Conservation (phyloP, 2,329 filamentous ascomycete genomes). For the Neonectria ditissima region DNA sequence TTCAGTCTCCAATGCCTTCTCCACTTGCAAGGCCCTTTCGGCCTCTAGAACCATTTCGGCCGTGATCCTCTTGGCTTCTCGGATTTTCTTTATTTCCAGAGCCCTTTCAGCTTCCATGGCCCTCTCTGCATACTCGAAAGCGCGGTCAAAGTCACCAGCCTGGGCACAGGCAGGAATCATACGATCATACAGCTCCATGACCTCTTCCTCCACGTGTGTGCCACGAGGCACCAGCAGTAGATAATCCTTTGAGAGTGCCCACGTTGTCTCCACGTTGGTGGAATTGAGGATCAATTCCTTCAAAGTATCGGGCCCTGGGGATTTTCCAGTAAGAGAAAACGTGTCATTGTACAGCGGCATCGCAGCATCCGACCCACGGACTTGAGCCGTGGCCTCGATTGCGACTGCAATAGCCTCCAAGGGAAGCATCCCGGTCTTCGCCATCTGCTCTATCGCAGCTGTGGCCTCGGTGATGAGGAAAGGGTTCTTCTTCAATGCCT, state of each 20-base stretch:
- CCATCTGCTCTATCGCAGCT: conserved; percentile 65
- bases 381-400: conserved; percentile 50
- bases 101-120: conserved; percentile 20
- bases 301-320: conserved; percentile 43
- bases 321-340: conserved; percentile 45
- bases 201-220: conserved; percentile 26
- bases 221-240: conserved; percentile 33
- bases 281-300: conserved; percentile 49
- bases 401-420: conserved; percentile 51
- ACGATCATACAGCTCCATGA: conserved; percentile 36
- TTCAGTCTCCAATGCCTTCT: neutral
- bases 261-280: conserved; percentile 39
- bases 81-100: neutral
- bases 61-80: neutral
- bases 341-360: conserved; percentile 49
- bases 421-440: conserved; percentile 51
- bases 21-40: neutral
- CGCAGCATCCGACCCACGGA: conserved; percentile 46
- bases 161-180: conserved; percentile 48
- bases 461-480: conserved; percentile 65
- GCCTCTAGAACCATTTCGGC: neutral
- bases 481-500: conserved; percentile 62
- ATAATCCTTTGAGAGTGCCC: conserved; percentile 48
- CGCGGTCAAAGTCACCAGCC: conserved; percentile 48
- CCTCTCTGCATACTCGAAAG: conserved; percentile 47